phyloP scores from a whole-genome alignment of 2,329 filamentous ascomycete genomes.

The Penicillium sp. region DNA sequence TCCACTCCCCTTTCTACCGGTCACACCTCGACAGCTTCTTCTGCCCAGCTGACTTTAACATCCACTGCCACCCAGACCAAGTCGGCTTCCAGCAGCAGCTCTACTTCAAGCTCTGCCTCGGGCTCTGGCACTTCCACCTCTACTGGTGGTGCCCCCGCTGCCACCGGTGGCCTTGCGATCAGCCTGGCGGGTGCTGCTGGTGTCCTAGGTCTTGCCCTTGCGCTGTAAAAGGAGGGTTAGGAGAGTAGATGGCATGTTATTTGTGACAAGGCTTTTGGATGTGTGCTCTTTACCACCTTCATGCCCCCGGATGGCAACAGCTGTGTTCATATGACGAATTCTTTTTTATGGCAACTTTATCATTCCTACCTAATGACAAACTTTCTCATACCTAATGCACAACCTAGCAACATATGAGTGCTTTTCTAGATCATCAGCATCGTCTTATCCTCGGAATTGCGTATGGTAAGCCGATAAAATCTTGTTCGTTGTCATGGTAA shows the following conservation, averaged over 20 bases:
- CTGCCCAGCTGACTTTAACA: slow-evolving; percentile 1
- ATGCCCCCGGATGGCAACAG: not conserved
- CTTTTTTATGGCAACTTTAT: not conserved
- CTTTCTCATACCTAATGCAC: not conserved
- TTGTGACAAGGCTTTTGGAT: no score
- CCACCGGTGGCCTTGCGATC: slow-evolving; percentile 18
- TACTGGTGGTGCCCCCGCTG: slow-evolving; percentile 13
- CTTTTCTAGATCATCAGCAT: not conserved
- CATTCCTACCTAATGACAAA: not conserved
- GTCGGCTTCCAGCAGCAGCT: not conserved
- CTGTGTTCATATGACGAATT: not conserved
- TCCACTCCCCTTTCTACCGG: not conserved
- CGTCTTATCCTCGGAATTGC: not conserved
- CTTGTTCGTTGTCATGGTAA: not conserved
- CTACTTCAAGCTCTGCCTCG: slow-evolving; percentile 5
- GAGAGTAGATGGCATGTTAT: not conserved
- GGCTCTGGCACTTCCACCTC: slow-evolving; percentile 11
- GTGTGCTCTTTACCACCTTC: not conserved
- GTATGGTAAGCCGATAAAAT: not conserved
- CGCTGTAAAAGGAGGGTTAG: slow-evolving; percentile 5
- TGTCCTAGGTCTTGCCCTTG: slow-evolving; percentile 22
- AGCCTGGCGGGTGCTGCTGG: slow-evolving; percentile 19
- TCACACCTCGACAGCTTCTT: not conserved
- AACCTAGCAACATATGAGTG: not conserved
- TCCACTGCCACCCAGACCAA: slow-evolving; percentile 4